Conservation (phyloP, 371 early-diverging fungal species). For the Circinella umbellata region DNA sequence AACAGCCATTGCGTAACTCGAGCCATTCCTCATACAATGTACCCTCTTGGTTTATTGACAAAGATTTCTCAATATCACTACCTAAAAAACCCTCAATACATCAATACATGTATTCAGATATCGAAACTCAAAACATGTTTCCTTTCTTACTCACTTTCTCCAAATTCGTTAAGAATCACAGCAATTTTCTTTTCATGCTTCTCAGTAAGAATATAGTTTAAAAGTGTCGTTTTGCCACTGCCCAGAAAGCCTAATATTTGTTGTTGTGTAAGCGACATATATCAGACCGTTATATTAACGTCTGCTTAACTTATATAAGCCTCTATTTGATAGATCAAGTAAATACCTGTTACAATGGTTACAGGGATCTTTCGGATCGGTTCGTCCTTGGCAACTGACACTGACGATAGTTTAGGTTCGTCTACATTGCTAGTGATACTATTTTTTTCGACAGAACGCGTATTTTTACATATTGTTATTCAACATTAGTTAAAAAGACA, state of each 20-base stretch:
- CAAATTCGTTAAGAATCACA: conserved; percentile 92
- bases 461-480: neutral
- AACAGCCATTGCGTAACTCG: conserved; percentile 94
- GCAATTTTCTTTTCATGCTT: conserved; percentile 94
- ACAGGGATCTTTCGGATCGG: conserved; percentile 65
- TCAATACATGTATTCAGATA: neutral
- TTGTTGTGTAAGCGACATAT: neutral
- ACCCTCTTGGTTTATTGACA: conserved; percentile 82
- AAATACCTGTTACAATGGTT: conserved; percentile 70
- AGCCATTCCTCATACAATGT: conserved; percentile 95
- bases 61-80: conserved; percentile 92
- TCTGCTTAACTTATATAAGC: neutral
- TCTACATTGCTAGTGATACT: neutral
- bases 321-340: neutral
- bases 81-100: conserved; percentile 47
- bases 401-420: conserved; percentile 1
- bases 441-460: neutral
- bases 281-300: neutral
- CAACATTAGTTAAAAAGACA: neutral
- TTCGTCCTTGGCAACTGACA: conserved; percentile 17
- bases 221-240: conserved; percentile 93
- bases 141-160: conserved; percentile 56
- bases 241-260: conserved; percentile 76
- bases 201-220: conserved; percentile 89
- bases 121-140: conserved; percentile 1